phyloP scores from a whole-genome alignment of 495 filamentous ascomycete species.

The Podospora sp. region DNA sequence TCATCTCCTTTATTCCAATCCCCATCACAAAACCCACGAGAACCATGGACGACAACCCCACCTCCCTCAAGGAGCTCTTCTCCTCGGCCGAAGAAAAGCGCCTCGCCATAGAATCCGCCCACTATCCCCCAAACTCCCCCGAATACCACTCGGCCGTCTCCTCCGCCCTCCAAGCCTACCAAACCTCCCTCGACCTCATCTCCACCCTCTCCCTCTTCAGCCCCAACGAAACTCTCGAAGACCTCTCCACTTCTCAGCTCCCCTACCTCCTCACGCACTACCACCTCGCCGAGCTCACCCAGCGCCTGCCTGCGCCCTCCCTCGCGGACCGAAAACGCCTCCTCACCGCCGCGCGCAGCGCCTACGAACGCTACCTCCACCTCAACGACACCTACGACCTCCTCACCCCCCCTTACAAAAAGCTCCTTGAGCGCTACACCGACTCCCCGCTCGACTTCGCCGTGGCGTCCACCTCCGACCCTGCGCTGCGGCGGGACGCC shows the following conservation, averaged over 20 bases:
- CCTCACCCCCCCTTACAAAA: constrained; percentile 65
- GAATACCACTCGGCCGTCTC: constrained; percentile 68
- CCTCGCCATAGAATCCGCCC: constrained; percentile 37
- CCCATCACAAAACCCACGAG: not conserved
- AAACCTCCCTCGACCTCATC: constrained; percentile 70
- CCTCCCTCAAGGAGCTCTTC: constrained; percentile 49
- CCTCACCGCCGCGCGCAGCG: constrained; percentile 62
- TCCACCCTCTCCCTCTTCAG: constrained; percentile 79
- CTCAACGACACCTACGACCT: constrained; percentile 78
- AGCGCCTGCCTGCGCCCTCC: constrained; percentile 54
- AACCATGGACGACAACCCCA: constrained; percentile 34
- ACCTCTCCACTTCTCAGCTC: constrained; percentile 80
- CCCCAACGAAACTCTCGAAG: constrained; percentile 85
- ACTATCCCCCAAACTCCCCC: constrained; percentile 55
- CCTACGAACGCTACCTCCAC: constrained; percentile 77
- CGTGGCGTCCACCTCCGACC: constrained; percentile 64
- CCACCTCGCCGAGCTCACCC: constrained; percentile 39
- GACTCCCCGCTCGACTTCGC: constrained; percentile 68
- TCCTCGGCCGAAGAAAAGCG: constrained; percentile 58
- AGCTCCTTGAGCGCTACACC: constrained; percentile 70
- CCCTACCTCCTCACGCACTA: constrained; percentile 59
- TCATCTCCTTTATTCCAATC: not conserved
- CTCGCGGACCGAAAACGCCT: constrained; percentile 61
- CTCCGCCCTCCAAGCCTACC: constrained; percentile 67
- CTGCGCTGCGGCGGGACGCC: constrained; percentile 69